phyloP scores from a whole-genome alignment of 192 early-diverging fungal species.

The Linnemannia hyalina region DNA sequence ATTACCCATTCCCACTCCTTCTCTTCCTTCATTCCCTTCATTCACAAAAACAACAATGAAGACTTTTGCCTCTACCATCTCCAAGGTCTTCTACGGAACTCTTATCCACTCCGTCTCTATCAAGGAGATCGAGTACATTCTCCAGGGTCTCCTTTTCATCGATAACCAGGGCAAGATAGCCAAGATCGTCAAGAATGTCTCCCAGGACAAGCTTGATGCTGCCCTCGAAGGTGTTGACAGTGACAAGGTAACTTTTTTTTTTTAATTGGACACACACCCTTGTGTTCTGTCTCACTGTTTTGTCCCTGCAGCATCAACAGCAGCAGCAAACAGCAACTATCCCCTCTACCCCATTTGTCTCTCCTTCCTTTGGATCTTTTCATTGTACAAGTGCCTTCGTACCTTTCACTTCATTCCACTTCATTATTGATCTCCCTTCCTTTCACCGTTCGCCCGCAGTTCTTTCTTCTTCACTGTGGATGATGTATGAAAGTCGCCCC shows the following conservation, averaged over 20 bases:
- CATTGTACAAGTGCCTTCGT: neutral
- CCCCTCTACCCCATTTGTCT: neutral
- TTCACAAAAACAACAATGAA: constrained; percentile 25
- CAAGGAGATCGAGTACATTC: constrained; percentile 74
- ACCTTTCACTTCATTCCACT: neutral
- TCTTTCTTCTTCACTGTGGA: neutral
- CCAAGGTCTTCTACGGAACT: constrained; percentile 71
- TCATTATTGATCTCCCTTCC: too few relatives aligned
- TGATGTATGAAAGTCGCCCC: constrained; percentile 1
- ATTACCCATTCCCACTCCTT: neutral
- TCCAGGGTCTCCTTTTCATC: constrained; percentile 77
- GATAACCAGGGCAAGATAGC: constrained; percentile 76
- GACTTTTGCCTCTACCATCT: constrained; percentile 48
- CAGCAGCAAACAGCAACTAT: neutral
- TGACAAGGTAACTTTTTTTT: constrained; percentile 45
- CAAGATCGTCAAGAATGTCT: constrained; percentile 65
- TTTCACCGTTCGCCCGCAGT: neutral
- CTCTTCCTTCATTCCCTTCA: neutral
- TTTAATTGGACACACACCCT: neutral
- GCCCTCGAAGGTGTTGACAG: constrained; percentile 31
- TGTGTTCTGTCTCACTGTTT: neutral
- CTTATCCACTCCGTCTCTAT: constrained; percentile 76
- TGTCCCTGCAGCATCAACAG: too few relatives aligned
- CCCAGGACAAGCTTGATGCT: constrained; percentile 49
- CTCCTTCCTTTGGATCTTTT: neutral